Evolutionary conservation across 2,329 filamentous ascomycete species (phyloP).

Genomic region (Cladosporium cucumerinum): DNA sequence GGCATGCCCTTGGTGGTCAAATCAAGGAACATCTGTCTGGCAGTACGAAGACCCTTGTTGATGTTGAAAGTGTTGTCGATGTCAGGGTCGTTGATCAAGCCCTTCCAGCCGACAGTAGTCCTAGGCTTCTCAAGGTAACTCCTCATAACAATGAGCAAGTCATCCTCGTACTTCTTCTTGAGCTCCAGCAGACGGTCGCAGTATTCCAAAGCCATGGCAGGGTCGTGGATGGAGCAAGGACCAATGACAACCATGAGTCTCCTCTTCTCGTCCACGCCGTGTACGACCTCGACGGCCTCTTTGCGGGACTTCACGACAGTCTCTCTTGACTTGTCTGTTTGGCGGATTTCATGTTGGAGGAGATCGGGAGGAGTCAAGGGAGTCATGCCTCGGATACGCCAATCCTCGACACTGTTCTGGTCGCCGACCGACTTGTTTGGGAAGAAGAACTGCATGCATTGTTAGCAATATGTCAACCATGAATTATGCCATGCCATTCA

Average conservation of each 20-base stretch:
- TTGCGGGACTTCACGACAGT: slow-evolving; percentile 70
- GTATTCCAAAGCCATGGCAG: slow-evolving; percentile 83
- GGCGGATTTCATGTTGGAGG: slow-evolving; percentile 79
- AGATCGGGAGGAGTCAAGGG: slow-evolving; percentile 86
- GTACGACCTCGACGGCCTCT: slow-evolving; percentile 70
- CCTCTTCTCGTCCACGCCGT: slow-evolving; percentile 64
- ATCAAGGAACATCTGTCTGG: slow-evolving; percentile 90
- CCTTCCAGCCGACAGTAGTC: slow-evolving; percentile 98
- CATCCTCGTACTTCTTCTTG: slow-evolving; percentile 73
- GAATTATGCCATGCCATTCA: background rate
- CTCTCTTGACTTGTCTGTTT: slow-evolving; percentile 56
- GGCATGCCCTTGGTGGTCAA: slow-evolving; percentile 85
- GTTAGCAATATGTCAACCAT: slow-evolving; percentile 14
- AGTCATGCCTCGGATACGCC: slow-evolving; percentile 60
- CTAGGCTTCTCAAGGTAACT: slow-evolving; percentile 98
- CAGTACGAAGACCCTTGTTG: slow-evolving; percentile 93
- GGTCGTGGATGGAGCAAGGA: slow-evolving; percentile 97
- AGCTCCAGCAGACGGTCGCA: slow-evolving; percentile 72
- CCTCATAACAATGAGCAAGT: slow-evolving; percentile 93
- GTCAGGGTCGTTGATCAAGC: slow-evolving; percentile 97
- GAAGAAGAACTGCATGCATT: slow-evolving; percentile 45
- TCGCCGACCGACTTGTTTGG: slow-evolving; percentile 50
- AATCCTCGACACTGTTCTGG: slow-evolving; percentile 49
- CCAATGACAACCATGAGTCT: slow-evolving; percentile 91
- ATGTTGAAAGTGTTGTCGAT: slow-evolving; percentile 97